phyloP scores from a whole-genome alignment of 164 flowering plant genomes.

The Annona cherimola region DNA sequence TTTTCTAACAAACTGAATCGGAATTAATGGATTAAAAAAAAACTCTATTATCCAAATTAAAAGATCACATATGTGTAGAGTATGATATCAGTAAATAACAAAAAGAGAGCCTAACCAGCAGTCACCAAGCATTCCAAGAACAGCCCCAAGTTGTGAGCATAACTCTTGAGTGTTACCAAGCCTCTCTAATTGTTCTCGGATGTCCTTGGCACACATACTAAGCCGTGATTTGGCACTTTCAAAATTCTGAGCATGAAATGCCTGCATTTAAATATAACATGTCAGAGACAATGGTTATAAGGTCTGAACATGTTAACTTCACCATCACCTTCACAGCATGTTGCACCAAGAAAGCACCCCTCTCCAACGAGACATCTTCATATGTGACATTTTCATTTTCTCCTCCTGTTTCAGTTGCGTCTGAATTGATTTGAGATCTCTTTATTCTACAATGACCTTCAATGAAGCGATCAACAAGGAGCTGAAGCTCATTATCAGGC shows the following conservation, averaged over 20 bases:
- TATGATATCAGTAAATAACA: not conserved
- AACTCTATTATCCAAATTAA: not conserved
- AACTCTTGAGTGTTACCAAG: constrained; percentile 67
- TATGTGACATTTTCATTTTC: constrained; percentile 56
- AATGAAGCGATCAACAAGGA: constrained; percentile 77
- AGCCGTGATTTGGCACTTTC: constrained; percentile 96
- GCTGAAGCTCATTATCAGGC: constrained; percentile 67
- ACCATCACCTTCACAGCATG: constrained; percentile 94
- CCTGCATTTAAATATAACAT: constrained; percentile 39
- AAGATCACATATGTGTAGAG: not conserved
- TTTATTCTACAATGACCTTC: constrained; percentile 97
- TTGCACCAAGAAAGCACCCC: constrained; percentile 94
- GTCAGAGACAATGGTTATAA: not conserved
- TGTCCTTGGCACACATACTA: constrained; percentile 70
- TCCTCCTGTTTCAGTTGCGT: constrained; percentile 25
- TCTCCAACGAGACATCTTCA: constrained; percentile 89
- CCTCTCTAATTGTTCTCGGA: constrained; percentile 64
- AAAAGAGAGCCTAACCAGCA: constrained; percentile 60
- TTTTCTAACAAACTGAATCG: not conserved
- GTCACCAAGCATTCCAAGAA: constrained; percentile 97
- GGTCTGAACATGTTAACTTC: not conserved
- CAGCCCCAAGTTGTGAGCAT: constrained; percentile 97
- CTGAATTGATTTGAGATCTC: constrained; percentile 43
- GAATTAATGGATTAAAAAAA: not conserved
- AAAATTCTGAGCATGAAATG: constrained; percentile 80